Evolutionary conservation across 140 eudicot genomes (phyloP), one percentile per base, ranked within the genome.

Genomic region (Ambrosia hybrid): DNA sequence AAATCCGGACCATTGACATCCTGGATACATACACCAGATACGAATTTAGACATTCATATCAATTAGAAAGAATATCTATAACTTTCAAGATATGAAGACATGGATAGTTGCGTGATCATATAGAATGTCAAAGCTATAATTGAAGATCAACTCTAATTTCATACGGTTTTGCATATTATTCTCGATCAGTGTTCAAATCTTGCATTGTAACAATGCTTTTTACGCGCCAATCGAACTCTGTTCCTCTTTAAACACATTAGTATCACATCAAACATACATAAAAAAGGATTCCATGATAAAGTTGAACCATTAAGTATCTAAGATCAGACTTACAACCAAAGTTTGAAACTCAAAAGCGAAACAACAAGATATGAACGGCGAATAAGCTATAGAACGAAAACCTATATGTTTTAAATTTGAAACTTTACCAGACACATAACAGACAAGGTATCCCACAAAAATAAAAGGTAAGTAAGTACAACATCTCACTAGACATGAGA

Each of bases 401-500:
- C 7, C 69, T 76, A 68, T 75, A 57, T 56, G 74, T 67, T 75
- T 75, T 30, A 65, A 36, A 57, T 10, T 15, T 67, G 43, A 46
- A 48, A 34, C 62, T 68, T 76, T 48, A 67, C 74, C 10, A 34
- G 58, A 62, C 38, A 46, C 80, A 75, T 68, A 68, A 38, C 66
- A 6, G 70, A 70, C 72, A 69, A 1, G 26, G 66, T 59, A 13
- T 21, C 49, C 38, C 58, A 70, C 38, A 70, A 57, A 60, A 59
- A 37, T 8, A 43, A 57, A 43, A 30, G 11, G 39, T 30, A 30
- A 30, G 30, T 49, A 45, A 17, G 34, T 37, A 59, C 80, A 59
- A 76, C 59, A n/a, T 51, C 45, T 51, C 62, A 61, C 68, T 48
- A 76, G 46, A 81, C 79, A 60, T 83, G 41, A 55, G 39, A 70